These are phyloP conservation scores for Saccharomycopsis amapae DNA, from an alignment of 805 yeast species.

Conservation along the genomic window DNA sequence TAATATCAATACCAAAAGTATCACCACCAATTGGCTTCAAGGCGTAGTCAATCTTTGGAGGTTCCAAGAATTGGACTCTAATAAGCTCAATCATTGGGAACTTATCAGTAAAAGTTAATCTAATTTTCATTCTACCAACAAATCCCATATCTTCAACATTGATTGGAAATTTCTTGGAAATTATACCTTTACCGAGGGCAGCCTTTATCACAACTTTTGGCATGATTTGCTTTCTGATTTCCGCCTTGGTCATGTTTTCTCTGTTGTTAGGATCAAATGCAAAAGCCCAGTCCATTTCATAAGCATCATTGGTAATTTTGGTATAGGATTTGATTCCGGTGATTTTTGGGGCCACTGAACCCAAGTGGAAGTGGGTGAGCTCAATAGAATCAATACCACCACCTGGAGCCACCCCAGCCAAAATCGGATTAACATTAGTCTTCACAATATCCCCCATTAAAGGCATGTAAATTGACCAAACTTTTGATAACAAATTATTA, in stretches of 20 bases:
- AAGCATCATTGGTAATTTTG: slow-evolving; percentile 54
- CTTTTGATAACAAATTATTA: slow-evolving; percentile 67
- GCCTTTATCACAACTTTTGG: slow-evolving; percentile 81
- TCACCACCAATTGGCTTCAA: slow-evolving; percentile 87
- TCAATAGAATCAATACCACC: slow-evolving; percentile 71
- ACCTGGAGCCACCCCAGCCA: slow-evolving; percentile 73
- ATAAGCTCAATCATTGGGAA: slow-evolving; percentile 78
- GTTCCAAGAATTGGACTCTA: slow-evolving; percentile 65
- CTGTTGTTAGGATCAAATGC: slow-evolving; percentile 77
- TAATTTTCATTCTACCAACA: slow-evolving; percentile 53
- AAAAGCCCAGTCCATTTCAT: slow-evolving; percentile 82
- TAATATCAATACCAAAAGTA: slow-evolving; percentile 76
- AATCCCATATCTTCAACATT: slow-evolving; percentile 76
- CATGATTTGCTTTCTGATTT: slow-evolving; percentile 60
- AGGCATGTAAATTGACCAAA: slow-evolving; percentile 88
- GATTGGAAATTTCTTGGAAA: slow-evolving; percentile 69
- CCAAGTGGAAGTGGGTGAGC: slow-evolving; percentile 71
- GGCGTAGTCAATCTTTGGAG: slow-evolving; percentile 71
- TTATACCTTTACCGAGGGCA: slow-evolving; percentile 72
- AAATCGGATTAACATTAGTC: slow-evolving; percentile 56
- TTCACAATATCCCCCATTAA: slow-evolving; percentile 70
- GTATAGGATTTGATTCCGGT: slow-evolving; percentile 68
- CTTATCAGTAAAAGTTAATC: slow-evolving; percentile 51
- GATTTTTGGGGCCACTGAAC: slow-evolving; percentile 73
- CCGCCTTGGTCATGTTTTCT: slow-evolving; percentile 75